Evolutionary conservation across 129 eudicot genomes (phyloP).

Genomic region (Centrapalus pauciflorus): DNA sequence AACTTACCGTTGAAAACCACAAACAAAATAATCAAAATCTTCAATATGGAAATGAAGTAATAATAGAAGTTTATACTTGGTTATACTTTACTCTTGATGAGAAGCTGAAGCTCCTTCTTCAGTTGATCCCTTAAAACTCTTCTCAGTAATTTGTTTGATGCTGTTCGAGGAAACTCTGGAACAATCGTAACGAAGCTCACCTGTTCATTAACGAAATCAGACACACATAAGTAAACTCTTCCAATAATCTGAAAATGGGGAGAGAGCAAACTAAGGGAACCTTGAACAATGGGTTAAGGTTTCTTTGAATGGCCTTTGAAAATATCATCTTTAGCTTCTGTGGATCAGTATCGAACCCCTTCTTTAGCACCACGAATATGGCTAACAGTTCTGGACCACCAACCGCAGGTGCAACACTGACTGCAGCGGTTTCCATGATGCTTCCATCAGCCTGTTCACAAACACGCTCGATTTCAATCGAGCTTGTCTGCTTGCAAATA

Average conservation of each 20-base stretch:
- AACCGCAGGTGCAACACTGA: conserved; percentile 59
- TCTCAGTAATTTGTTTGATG: conserved; percentile 75
- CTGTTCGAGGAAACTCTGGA: conserved; percentile 79
- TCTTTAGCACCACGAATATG: conserved; percentile 72
- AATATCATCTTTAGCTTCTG: conserved; percentile 52
- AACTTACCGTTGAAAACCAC: neutral
- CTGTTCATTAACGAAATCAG: conserved; percentile 35
- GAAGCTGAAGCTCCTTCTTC: conserved; percentile 50
- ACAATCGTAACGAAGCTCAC: conserved; percentile 69
- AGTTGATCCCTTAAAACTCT: conserved; percentile 73
- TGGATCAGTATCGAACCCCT: conserved; percentile 38
- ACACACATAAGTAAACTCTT: neutral
- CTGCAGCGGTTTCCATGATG: conserved; percentile 83
- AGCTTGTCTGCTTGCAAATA: conserved; percentile 69
- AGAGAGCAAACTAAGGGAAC: conserved; percentile 24
- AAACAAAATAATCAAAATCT: neutral
- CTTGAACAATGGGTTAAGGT: conserved; percentile 92
- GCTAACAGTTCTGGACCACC: conserved; percentile 91
- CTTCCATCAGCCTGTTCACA: conserved; percentile 66
- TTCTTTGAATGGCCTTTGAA: conserved; percentile 69
- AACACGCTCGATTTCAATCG: conserved; percentile 84
- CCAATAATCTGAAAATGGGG: neutral
- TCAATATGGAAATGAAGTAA: neutral
- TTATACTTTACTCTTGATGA: conserved; percentile 48
- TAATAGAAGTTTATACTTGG: neutral